A percentile compares a stretch with the other conserved stretches of the same genome.
These are phyloP conservation scores for Phytophthora rubi DNA, from an alignment of 352 stramenopile genomes.

Conservation along the genomic window DNA sequence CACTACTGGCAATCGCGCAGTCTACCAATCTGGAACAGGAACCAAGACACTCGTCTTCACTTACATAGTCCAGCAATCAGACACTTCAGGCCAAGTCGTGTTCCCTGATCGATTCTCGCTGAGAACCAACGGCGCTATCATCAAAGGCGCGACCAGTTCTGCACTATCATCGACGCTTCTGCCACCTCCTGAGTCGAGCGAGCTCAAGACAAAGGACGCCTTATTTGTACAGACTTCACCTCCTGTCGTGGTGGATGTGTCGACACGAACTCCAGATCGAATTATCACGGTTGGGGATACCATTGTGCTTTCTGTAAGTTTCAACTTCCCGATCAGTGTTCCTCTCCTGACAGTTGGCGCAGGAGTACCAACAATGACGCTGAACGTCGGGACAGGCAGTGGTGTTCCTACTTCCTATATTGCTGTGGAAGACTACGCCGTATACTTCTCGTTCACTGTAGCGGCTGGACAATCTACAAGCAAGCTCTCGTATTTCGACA, in stretches of 20 bases:
- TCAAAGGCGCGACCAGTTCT: conserved; percentile 29
- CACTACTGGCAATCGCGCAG: conserved; percentile 47
- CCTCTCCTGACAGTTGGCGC: conserved; percentile 1
- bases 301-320: conserved; percentile 45
- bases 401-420: conserved; percentile 35
- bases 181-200: conserved; percentile 26
- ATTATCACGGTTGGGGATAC: conserved; percentile 62
- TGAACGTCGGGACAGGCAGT: conserved; percentile 47
- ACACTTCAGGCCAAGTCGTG: conserved; percentile 36
- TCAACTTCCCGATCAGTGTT: conserved; percentile 50
- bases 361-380: conserved; percentile 46
- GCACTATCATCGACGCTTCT: conserved; percentile 51
- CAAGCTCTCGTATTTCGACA: conserved; percentile 48
- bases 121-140: conserved; percentile 45
- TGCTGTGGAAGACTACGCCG: conserved; percentile 39
- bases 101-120: conserved; percentile 58
- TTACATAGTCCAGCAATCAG: conserved; percentile 57
- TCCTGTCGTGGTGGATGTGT: conserved; percentile 45
- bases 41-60: conserved; percentile 50
- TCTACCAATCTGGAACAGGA: conserved; percentile 53
- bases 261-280: conserved; percentile 44
- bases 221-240: conserved; percentile 50
- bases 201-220: conserved; percentile 18
- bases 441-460: conserved; percentile 69
- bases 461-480: conserved; percentile 45